Evolutionary conservation across 2,329 filamentous ascomycete species (phyloP), one percentile per base, ranked within the genome.

Genomic region (Fusarium fujikuroi): DNA sequence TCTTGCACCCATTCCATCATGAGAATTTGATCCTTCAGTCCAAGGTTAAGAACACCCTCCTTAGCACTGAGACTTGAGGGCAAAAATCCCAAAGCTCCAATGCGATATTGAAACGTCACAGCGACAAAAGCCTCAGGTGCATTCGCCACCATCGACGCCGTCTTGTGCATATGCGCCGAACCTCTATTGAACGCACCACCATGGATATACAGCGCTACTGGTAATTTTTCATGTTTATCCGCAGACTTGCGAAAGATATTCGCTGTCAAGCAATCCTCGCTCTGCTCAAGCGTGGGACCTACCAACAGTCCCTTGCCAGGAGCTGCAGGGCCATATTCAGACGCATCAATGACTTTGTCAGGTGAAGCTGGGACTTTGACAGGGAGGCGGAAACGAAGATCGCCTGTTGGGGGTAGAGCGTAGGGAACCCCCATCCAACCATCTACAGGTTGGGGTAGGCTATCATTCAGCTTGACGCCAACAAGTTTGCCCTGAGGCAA

Each of bases 51-150:
- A 19, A 85, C 75, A 0, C 89, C 90, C 57, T 87, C 86, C 75
- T 78, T 60, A 80, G 90, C 30, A 85, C 72, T 77, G 1, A 77
- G 85, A 19, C 39, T 91, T 72, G 80, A 93, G 88, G 3, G 72
- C n/a, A 92, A 76, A 76, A 93, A 92, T 0, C 91, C 91, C 75
- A 91, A 84, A 8, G 87, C 86, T 14, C 86, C 85, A 43, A 91
- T 83, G 14, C 89, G 84, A 76, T 90, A 86, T 72, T 84, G 84
- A 75, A 87, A 84, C 39, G 82, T 84, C 3, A 88, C 82, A 9
- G 80, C 85, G 44, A 89, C 83, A 54, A 92, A 82, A 1, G 87
- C 86, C 23, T 63, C 63, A 19, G 82, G 79, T 0, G 86, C 80
- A 81, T 87, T 91, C 4, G 87, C 85, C 9, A 91, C 86, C 82